Evolutionary conservation across 2,329 filamentous ascomycete species (phyloP), one percentile per base, ranked within the genome.

Genomic region (Sarocladium brachiariae): DNA sequence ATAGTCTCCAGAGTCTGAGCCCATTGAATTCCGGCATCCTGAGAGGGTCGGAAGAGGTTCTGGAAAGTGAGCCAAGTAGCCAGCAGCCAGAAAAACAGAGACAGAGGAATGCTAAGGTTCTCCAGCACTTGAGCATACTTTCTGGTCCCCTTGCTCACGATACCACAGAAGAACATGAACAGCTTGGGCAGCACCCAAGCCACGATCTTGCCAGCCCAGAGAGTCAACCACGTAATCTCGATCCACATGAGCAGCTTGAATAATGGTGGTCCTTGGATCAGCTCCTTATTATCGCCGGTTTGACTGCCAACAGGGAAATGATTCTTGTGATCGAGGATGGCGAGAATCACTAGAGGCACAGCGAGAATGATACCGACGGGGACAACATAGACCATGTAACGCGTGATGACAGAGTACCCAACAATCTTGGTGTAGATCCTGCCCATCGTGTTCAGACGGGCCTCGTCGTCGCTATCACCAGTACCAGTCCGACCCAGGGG

Each of bases 81-180:
- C 34, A 87, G 70, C 4, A 78, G 77, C 83, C 84, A 87, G 59
- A 86, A 80, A 62, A 87, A 83, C 46, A 87, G 72, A 2, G 81
- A 84, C 2, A 88, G 66, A 2, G 83, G 80, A 33, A 87, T 78
- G 59, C 84, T 81, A 34, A 87, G 70, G 51, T 81, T 80, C 51
- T 71, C 72, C 27, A 88, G 69, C 13, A 88, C 79, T 2, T 76
- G 76, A 39, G 82, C 82, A 59, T 88, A 87, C 64, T 88, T 88
- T 54, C 83, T 75, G 4, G 83, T 84, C 45, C 84, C 84, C 13
- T 80, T 78, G 63, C 81, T 86, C 62, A 87, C 77, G 25, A 87
- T 80, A 51, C 84, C 84, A 55, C 76, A 79, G 57, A 86, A 76
- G 59, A 85, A 84, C 74, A 86, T 83, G 65, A 87, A 87, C 49